These are phyloP conservation scores for Lentinus tigrinus DNA, from an alignment of 768 basidiomycete genomes.

Conservation along the genomic window DNA sequence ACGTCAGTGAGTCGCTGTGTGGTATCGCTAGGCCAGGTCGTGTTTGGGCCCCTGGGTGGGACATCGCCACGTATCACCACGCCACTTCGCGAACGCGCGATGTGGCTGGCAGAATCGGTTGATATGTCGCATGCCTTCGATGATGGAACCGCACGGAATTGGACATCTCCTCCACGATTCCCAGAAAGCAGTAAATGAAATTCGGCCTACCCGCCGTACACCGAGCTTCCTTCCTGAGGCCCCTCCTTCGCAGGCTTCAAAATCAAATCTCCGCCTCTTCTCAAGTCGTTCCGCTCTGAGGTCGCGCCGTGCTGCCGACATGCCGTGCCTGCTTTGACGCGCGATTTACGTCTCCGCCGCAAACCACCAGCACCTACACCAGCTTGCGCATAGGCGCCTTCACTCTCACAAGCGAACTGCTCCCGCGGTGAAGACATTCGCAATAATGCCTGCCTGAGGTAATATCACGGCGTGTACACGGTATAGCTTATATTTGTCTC, in stretches of 20 bases:
- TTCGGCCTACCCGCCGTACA: no score
- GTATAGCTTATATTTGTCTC: no score
- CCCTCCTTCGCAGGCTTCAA: no score
- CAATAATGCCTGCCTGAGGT: no score
- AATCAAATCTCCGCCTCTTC: background rate
- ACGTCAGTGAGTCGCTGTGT: no score
- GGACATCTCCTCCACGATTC: no score
- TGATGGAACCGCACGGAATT: background rate
- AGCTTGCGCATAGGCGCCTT: no score
- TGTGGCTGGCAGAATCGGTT: background rate
- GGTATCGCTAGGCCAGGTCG: no score
- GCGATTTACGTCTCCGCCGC: background rate
- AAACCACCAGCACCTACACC: background rate
- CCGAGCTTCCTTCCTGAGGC: no score
- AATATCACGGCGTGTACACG: no score
- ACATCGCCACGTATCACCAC: background rate
- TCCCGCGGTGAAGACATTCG: no score
- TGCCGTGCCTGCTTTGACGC: background rate
- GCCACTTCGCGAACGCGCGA: background rate
- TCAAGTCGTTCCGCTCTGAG: background rate
- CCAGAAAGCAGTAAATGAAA: background rate
- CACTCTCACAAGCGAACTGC: no score
- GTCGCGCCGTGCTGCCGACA: background rate
- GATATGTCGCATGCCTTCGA: background rate
- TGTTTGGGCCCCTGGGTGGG: background rate